These are phyloP conservation scores for Ogataea corticis DNA, from an alignment of 805 yeast species.

Conservation along the genomic window DNA sequence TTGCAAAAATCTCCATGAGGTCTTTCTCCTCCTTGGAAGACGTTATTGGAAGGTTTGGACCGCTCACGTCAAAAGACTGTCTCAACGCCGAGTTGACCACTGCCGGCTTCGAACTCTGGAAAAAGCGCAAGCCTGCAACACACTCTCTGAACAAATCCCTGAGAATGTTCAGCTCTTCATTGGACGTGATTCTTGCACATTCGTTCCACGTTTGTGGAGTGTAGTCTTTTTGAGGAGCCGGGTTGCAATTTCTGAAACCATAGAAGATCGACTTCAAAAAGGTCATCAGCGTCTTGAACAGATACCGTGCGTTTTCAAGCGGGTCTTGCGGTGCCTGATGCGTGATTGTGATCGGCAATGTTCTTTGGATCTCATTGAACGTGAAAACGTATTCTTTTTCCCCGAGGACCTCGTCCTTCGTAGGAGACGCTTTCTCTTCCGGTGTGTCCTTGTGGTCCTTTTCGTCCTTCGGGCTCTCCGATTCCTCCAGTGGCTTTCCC, in stretches of 20 bases:
- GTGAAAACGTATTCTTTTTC: conserved; percentile 29
- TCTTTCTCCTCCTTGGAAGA: conserved; percentile 94
- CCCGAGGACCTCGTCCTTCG: conserved; percentile 6
- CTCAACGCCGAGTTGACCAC: conserved; percentile 34
- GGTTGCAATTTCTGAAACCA: conserved; percentile 87
- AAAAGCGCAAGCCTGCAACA: conserved; percentile 74
- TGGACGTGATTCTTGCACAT: conserved; percentile 77
- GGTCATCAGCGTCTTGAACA: conserved; percentile 85
- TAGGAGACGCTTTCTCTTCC: conserved; percentile 21
- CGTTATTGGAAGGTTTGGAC: conserved; percentile 80
- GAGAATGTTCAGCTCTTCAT: conserved; percentile 79
- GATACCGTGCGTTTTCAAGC: conserved; percentile 81
- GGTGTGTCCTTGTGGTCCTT: conserved; percentile 8
- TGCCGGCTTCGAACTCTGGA: conserved; percentile 57
- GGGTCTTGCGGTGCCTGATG: conserved; percentile 60
- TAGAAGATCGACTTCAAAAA: conserved; percentile 87
- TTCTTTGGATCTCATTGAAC: conserved; percentile 46
- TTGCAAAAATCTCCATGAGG: conserved; percentile 91
- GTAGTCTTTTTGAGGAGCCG: conserved; percentile 64
- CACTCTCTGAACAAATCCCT: conserved; percentile 82
- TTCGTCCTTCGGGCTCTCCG: conserved; percentile 16
- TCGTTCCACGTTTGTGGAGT: conserved; percentile 74
- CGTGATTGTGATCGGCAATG: conserved; percentile 60
- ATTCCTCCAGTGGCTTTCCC: conserved; percentile 25
- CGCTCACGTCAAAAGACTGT: conserved; percentile 61